Evolutionary conservation across 1,284 basidiomycete genomes (phyloP).

Genomic region (Coniophora puteana): DNA sequence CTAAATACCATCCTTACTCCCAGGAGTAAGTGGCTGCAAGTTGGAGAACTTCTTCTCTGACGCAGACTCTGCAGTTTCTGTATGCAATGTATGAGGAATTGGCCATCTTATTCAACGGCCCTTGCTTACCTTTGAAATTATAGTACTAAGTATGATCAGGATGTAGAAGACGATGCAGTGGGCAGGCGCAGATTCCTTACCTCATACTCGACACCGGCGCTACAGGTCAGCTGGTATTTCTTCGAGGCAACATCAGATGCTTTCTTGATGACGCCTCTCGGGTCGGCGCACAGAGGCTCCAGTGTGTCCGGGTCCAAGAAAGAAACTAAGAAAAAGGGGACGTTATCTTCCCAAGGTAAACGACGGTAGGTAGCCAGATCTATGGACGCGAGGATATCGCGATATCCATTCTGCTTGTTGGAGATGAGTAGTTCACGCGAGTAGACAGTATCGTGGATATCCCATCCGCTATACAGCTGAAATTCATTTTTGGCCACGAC

Average conservation of each 20-base stretch:
- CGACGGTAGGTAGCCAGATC: conserved; percentile 84
- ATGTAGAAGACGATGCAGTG: neutral
- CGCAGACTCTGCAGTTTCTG: conserved; percentile 76
- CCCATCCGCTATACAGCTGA: conserved; percentile 66
- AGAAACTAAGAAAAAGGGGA: conserved; percentile 90
- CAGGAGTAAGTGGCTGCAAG: conserved; percentile 81
- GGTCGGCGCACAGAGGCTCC: conserved; percentile 77
- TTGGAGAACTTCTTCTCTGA: conserved; percentile 77
- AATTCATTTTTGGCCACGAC: neutral
- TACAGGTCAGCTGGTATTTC: conserved; percentile 56
- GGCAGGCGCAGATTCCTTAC: conserved; percentile 36
- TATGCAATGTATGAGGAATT: conserved; percentile 4
- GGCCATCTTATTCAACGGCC: neutral
- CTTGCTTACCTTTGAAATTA: conserved; percentile 76
- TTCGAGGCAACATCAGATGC: conserved; percentile 48
- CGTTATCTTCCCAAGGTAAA: conserved; percentile 90
- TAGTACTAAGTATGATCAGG: conserved; percentile 69
- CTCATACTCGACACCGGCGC: conserved; percentile 90
- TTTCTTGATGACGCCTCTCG: conserved; percentile 74
- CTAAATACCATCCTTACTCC: conserved; percentile 58
- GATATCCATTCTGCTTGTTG: conserved; percentile 88
- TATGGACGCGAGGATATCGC: conserved; percentile 81
- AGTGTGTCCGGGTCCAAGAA: conserved; percentile 85
- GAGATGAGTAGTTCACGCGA: conserved; percentile 84
- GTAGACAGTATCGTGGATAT: conserved; percentile 85